Evolutionary conservation across 495 filamentous ascomycete species (phyloP).

Genomic region (Haplographium delicatum): DNA sequence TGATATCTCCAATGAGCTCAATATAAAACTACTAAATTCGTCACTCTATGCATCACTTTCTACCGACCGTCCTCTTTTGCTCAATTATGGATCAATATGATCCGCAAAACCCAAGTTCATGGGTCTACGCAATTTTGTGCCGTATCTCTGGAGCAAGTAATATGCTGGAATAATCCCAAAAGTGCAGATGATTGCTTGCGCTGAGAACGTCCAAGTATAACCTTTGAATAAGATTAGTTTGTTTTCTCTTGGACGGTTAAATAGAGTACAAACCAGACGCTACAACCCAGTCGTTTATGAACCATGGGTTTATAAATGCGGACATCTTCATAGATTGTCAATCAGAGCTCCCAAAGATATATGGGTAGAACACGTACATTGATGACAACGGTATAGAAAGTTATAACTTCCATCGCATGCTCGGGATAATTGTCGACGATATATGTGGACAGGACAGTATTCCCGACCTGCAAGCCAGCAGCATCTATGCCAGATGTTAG

Average conservation of each 20-base stretch:
- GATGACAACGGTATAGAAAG: constrained; percentile 57
- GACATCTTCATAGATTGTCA: not conserved
- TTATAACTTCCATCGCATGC: constrained; percentile 54
- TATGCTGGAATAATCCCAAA: constrained; percentile 1
- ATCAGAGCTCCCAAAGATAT: not conserved
- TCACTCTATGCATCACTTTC: not conserved
- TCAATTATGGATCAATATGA: not conserved
- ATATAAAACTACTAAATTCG: too few relatives aligned
- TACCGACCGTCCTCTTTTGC: not conserved
- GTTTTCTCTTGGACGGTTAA: not conserved
- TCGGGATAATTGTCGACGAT: constrained; percentile 55
- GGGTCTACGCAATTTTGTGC: not conserved
- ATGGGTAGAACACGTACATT: constrained; percentile 28
- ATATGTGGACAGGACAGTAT: constrained; percentile 50
- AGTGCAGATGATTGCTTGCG: constrained; percentile 1
- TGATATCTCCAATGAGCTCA: not conserved
- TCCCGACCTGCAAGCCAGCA: constrained; percentile 57
- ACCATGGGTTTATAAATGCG: constrained; percentile 3
- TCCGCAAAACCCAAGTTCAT: constrained; percentile 3
- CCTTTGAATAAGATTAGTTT: not conserved
- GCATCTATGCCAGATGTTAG: constrained; percentile 34
- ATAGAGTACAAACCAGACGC: not conserved
- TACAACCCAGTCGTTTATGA: constrained; percentile 2
- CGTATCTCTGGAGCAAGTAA: constrained; percentile 1
- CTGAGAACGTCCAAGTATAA: constrained; percentile 5